phyloP scores from a whole-genome alignment of 495 filamentous ascomycete species.

The Penicillium subrubescens region DNA sequence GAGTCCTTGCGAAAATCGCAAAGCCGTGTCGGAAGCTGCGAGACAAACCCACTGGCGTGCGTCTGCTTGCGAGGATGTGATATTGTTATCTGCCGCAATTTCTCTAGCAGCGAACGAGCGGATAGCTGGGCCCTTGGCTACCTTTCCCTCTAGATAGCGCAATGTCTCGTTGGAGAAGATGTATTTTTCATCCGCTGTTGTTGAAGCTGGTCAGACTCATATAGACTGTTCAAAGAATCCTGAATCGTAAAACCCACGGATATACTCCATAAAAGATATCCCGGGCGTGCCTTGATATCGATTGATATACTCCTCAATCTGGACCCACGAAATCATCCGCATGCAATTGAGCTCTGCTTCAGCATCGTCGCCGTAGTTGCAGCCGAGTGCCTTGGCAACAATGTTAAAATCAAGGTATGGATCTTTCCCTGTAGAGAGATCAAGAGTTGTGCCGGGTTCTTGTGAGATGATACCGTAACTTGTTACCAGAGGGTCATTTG shows the following conservation, averaged over 20 bases:
- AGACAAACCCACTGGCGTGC: conserved; percentile 11
- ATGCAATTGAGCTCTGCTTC: conserved; percentile 45
- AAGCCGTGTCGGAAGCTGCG: conserved; percentile 30
- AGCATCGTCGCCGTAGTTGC: conserved; percentile 38
- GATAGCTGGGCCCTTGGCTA: conserved; percentile 35
- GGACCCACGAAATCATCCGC: conserved; percentile 38
- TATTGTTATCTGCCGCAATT: conserved; percentile 34
- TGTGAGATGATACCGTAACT: conserved; percentile 23
- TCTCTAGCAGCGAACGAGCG: conserved; percentile 47
- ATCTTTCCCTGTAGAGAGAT: conserved; percentile 17
- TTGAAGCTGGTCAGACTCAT: too few species aligned
- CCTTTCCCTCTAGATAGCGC: conserved; percentile 20
- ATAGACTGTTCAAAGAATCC: too few species aligned
- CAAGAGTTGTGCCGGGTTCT: conserved; percentile 7
- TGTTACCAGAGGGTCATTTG: conserved; percentile 18
- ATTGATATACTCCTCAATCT: conserved; percentile 41
- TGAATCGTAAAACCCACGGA: conserved; percentile 1
- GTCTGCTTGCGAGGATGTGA: conserved; percentile 28
- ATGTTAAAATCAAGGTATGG: conserved; percentile 41
- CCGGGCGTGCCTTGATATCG: conserved; percentile 23
- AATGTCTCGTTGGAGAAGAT: conserved; percentile 44
- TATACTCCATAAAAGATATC: conserved; percentile 19
- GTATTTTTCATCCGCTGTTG: conserved; percentile 22
- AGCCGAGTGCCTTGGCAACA: conserved; percentile 46
- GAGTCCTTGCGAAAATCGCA: conserved; percentile 19